Evolutionary conservation across 2,329 filamentous ascomycete species (phyloP).

Genomic region (Cylindrodendrum hubeiense): DNA sequence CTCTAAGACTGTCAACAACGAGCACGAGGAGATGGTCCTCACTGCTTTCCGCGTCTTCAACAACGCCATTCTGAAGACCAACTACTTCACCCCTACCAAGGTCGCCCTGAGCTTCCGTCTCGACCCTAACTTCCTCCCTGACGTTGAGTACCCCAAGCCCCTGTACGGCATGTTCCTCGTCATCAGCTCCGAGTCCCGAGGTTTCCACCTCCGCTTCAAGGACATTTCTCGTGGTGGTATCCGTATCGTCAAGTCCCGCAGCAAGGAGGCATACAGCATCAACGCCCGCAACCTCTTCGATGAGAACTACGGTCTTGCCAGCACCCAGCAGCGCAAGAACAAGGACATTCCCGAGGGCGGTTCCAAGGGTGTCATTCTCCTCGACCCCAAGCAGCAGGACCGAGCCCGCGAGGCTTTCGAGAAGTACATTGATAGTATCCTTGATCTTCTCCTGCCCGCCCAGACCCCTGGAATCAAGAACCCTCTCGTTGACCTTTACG

Average conservation of each 20-base stretch:
- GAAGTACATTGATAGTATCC: slow-evolving; percentile 99
- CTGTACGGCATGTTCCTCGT: slow-evolving; percentile 99
- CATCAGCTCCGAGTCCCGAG: slow-evolving; percentile 95
- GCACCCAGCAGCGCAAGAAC: slow-evolving; percentile 99
- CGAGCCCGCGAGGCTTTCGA: slow-evolving; percentile 94
- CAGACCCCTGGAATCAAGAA: slow-evolving; percentile 98
- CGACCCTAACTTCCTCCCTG: slow-evolving; percentile 88
- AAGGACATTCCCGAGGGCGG: slow-evolving; percentile 99
- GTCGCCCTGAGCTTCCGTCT: slow-evolving; percentile 97
- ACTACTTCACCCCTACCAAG: slow-evolving; percentile 97
- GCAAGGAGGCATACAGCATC: slow-evolving; percentile 94
- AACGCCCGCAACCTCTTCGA: slow-evolving; percentile 97
- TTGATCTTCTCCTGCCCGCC: slow-evolving; percentile 92
- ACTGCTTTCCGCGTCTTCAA: slow-evolving; percentile 97
- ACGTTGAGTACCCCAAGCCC: slow-evolving; percentile 91
- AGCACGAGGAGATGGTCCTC: slow-evolving; percentile 99
- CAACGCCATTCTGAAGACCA: slow-evolving; percentile 92
- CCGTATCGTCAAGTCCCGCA: slow-evolving; percentile 97
- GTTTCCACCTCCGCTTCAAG: slow-evolving; percentile 97
- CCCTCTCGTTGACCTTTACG: slow-evolving; percentile 94
- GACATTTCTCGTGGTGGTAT: slow-evolving; percentile 98
- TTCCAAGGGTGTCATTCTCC: slow-evolving; percentile 95
- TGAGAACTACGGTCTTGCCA: slow-evolving; percentile 98
- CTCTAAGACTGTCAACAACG: slow-evolving; percentile 83
- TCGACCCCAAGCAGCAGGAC: slow-evolving; percentile 94